Base-by-base conservation (phyloP, 345 rosid species). In the Citrus trifoliata region DNA sequence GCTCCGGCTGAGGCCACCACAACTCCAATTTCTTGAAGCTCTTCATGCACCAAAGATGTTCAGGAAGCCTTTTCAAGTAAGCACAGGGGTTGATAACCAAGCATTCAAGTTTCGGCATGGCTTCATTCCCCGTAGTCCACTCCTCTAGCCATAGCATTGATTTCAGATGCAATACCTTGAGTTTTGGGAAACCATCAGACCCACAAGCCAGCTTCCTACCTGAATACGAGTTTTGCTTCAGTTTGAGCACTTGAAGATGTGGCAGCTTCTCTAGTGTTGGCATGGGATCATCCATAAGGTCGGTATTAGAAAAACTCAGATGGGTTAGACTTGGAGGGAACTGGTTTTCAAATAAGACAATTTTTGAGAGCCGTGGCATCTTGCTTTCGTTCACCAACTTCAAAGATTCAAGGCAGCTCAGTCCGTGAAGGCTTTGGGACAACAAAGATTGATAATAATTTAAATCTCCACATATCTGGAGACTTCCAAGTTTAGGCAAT, bases 71-170 rank as follows among this genome's bases (percentile, higher is more conserved):
- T 33, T 19, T 73, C 28, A 73, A 53, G 62, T 71, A 55, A 53
- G 63, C 63, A 21, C 73, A 48, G 3, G 73, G 37, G 27, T 69
- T 69, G 53, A 69, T 24, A n/a, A 40, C 19, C 28, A 69, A 38
- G 19, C 30, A 38, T 30, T 46, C 42, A 53, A 71, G 75, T 27
- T 28, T 70, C 28, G 35, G 6, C 73, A 46, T 46, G 9, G 73
- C 63, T 71, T 24, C 63, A 10, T 37, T 4, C 42, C 22, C 40
- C 38, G 18, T 51, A 18, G 27, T 71, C 75, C 75, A 71, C 27
- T 71, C 74, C 25, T 70, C 74, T 10, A 70, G 35, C 74, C 74
- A 70, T 19, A 42, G 24, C 38, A 70, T 12, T 32, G 63, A 71
- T 71, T 71, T 53, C 40, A 71, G 75, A 71, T 53, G 75, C 62